Conservation (phyloP, 495 filamentous ascomycete genomes). For the Talaromyces borbonicus region DNA sequence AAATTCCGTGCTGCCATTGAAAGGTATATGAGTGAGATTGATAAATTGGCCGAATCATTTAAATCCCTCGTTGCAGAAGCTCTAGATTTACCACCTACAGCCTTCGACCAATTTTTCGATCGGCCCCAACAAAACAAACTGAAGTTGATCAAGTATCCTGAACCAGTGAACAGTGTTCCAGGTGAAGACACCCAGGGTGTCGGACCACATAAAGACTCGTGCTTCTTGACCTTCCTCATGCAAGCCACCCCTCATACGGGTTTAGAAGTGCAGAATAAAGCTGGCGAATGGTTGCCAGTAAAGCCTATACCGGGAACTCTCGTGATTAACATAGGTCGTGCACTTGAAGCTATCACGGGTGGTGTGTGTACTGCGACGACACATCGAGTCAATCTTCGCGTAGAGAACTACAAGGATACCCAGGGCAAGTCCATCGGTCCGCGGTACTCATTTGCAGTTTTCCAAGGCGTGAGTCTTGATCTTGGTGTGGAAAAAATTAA, state of each 20-base stretch:
- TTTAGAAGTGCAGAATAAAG: constrained; percentile 81
- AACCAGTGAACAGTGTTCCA: constrained; percentile 17
- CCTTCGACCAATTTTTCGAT: constrained; percentile 79
- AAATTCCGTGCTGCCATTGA: constrained; percentile 60
- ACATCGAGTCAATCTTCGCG: constrained; percentile 54
- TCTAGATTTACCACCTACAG: constrained; percentile 58
- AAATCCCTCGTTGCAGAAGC: constrained; percentile 82
- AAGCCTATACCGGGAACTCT: constrained; percentile 43
- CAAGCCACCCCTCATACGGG: constrained; percentile 74
- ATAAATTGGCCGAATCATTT: constrained; percentile 60
- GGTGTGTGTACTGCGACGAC: constrained; percentile 83
- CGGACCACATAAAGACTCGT: constrained; percentile 89
- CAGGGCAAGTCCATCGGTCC: constrained; percentile 41
- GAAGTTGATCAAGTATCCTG: constrained; percentile 84
- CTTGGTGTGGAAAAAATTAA: constrained; percentile 64
- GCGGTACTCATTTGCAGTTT: constrained; percentile 80
- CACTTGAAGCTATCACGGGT: constrained; percentile 79
- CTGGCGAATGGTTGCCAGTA: constrained; percentile 66
- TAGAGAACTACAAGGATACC: constrained; percentile 22
- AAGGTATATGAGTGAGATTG: constrained; percentile 67
- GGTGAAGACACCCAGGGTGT: constrained; percentile 47
- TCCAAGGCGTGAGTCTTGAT: constrained; percentile 81
- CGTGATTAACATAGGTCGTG: constrained; percentile 89
- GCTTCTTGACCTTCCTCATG: constrained; percentile 77
- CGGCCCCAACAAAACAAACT: constrained; percentile 72